These are phyloP conservation scores for Trichoderma arundinaceum DNA, from an alignment of 2,329 filamentous ascomycete genomes.

Conservation along the genomic window DNA sequence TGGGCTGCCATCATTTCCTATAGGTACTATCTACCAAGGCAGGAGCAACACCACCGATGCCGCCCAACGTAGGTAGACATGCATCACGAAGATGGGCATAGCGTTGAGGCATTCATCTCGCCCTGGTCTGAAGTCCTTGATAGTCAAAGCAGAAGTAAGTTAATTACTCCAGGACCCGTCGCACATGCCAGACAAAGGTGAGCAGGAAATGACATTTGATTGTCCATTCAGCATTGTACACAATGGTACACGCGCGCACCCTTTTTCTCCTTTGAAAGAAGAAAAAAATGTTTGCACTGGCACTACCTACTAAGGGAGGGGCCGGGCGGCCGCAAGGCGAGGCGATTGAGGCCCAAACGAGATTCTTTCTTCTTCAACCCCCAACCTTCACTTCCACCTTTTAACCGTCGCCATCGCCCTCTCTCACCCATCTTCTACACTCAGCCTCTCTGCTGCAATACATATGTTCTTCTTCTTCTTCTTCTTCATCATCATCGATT, in stretches of 20 bases:
- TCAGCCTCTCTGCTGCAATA: neutral
- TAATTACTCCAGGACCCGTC: neutral
- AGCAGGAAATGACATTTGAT: constrained; percentile 9
- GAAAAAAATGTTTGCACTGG: constrained; percentile 10
- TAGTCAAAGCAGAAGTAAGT: neutral
- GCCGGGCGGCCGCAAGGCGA: neutral
- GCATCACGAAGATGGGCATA: too few species aligned
- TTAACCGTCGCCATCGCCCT: neutral
- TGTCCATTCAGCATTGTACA: constrained; percentile 7
- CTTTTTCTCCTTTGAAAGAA: neutral
- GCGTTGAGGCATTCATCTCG: too few species aligned
- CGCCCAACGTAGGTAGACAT: too few species aligned
- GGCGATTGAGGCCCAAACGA: constrained; percentile 9
- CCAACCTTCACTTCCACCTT: neutral
- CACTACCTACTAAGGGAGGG: constrained; percentile 5
- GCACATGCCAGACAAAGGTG: constrained; percentile 10
- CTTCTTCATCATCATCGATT: neutral
- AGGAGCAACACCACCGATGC: too few species aligned
- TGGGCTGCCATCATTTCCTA: too few species aligned
- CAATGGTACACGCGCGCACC: constrained; percentile 10
- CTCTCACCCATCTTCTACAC: neutral
- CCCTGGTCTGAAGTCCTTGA: neutral
- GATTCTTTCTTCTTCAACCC: constrained; percentile 14
- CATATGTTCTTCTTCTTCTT: neutral
- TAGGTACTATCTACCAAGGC: too few species aligned